Conservation (phyloP, 768 basidiomycete species). For the Multifurca ochricompacta region DNA sequence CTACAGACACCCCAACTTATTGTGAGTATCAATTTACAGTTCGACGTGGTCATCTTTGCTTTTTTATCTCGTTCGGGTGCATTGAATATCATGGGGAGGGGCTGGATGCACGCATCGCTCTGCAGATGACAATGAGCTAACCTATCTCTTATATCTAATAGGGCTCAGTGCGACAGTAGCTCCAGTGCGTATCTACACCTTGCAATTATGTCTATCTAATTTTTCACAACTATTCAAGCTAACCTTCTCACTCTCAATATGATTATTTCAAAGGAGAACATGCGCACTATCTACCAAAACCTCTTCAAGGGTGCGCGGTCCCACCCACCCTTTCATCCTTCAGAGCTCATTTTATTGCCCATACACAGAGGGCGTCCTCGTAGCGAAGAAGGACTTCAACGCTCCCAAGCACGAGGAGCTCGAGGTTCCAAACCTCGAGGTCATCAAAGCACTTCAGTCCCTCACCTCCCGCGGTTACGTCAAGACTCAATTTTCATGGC, state of each 20-base stretch:
- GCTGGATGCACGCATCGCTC: constrained; percentile 29
- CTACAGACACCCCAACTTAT: neutral
- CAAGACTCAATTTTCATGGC: constrained; percentile 99
- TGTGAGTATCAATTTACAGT: neutral
- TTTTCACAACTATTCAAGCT: constrained; percentile 22
- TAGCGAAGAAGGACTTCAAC: constrained; percentile 99
- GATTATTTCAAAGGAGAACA: constrained; percentile 95
- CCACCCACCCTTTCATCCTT: neutral
- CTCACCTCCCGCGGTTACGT: constrained; percentile 73
- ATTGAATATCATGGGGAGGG: constrained; percentile 8
- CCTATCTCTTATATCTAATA: constrained; percentile 22
- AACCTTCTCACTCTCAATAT: constrained; percentile 50
- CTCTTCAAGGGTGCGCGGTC: constrained; percentile 93
- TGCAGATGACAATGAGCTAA: constrained; percentile 29
- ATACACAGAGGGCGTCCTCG: constrained; percentile 85
- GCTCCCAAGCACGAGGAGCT: constrained; percentile 93
- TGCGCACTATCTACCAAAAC: constrained; percentile 95
- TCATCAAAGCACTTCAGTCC: constrained; percentile 65
- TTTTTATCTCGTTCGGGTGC: constrained; percentile 10
- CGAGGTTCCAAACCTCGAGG: constrained; percentile 56
- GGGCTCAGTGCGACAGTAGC: constrained; percentile 31
- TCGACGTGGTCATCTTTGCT: neutral
- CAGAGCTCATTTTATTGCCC: neutral
- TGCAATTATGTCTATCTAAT: neutral
- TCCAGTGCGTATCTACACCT: constrained; percentile 29